Evolutionary conservation across 2,329 filamentous ascomycete species (phyloP), one percentile per base, ranked within the genome.

Genomic region (Dryadomyces sulphureus): DNA sequence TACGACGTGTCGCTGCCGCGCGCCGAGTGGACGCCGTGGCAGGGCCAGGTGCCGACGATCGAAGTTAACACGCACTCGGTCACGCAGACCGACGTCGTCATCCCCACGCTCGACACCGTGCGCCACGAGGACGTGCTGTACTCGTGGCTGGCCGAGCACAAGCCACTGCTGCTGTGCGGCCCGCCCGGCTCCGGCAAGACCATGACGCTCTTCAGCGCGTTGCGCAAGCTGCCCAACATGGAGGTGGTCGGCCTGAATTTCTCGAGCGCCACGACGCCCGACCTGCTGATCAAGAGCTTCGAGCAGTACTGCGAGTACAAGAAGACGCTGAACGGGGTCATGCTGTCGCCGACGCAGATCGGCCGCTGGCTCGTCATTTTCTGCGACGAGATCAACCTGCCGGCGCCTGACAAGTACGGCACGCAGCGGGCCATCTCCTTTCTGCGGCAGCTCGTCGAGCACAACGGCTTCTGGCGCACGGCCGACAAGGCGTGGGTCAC

Each of bases 281-380:
- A 98, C 62, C 77, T 99, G 24, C 76, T 99, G 51, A 89, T 98
- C 69, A 98, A 98, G 72, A 98, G 93, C 0, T 94, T 99, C 54
- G 92, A 98, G 66, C 93, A 98, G 61, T 95, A 98, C 64, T 99
- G 92, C 65, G 92, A 98, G 65, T 98, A 99, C 68, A 93, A 90
- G 70, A 98, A 98, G 75, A 96, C 92, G 0, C 69, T 96, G 41
- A 96, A 92, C 59, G 92, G 92, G 38, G 88, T 96, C 19, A 84
- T 95, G 57, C 82, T 99, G 53, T 94, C 90, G 21, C 92, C 92
- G 0, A 94, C 84, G 7, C 93, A 98, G 61, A 94, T 98, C 55
- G 92, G 92, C 20, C 82, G 90, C 54, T 99, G 92, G 92, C 74
- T 99, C 34, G 90, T 99, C 40, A 79, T 99, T 51, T 99, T 99